A percentile compares a stretch with the other conserved stretches of the same genome.
These are phyloP conservation scores for Daedaleopsis nitida DNA, from an alignment of 768 basidiomycete genomes.

Conservation along the genomic window DNA sequence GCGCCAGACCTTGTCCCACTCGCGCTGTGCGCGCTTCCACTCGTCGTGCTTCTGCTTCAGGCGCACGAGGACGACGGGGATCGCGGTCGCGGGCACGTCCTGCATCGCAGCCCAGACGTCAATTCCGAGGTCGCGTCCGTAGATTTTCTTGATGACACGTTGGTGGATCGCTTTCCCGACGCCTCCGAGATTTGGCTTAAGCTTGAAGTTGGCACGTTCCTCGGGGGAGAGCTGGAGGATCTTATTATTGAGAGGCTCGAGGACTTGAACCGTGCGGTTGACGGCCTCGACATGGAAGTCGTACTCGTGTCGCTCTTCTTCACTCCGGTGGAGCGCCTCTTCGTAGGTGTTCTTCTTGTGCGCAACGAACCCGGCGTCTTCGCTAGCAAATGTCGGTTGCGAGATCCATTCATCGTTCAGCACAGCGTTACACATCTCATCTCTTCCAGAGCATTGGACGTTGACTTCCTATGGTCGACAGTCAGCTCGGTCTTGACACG, in stretches of 20 bases:
- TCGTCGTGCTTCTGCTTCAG: conserved; percentile 97
- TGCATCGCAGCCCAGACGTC: conserved; percentile 89
- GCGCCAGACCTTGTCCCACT: conserved; percentile 99
- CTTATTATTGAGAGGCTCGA: conserved; percentile 91
- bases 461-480: conserved; percentile 66
- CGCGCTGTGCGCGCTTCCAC: conserved; percentile 95
- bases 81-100: conserved; percentile 84
- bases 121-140: conserved; percentile 81
- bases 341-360: conserved; percentile 96
- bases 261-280: conserved; percentile 82
- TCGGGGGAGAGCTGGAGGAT: conserved; percentile 77
- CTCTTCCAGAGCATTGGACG: conserved; percentile 90
- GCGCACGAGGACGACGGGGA: conserved; percentile 86
- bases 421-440: conserved; percentile 95
- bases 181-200: conserved; percentile 88
- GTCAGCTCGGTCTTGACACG: no score
- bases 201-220: conserved; percentile 78
- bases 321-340: conserved; percentile 93
- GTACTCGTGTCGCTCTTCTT: conserved; percentile 98
- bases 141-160: conserved; percentile 95
- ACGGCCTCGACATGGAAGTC: conserved; percentile 99
- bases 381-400: conserved; percentile 93
- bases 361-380: conserved; percentile 88
- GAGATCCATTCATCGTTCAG: conserved; percentile 99
- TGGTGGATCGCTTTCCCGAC: conserved; percentile 87